These are phyloP conservation scores for Silene noctiflora DNA, from an alignment of 179 eudicot species.

Conservation along the genomic window DNA sequence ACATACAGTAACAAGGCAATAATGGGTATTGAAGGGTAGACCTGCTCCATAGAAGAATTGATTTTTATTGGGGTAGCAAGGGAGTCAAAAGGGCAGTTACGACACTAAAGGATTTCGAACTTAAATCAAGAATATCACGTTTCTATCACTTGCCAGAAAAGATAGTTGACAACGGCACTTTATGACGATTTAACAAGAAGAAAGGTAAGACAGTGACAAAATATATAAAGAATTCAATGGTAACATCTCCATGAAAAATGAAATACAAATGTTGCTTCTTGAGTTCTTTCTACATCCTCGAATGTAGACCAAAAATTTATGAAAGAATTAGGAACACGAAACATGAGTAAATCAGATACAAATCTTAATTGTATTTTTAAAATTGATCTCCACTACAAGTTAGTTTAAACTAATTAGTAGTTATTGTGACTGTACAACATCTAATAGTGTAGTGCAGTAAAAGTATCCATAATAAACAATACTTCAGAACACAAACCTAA, in stretches of 20 bases:
- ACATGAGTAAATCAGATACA: slow-evolving; percentile 2
- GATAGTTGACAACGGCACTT: too few species aligned
- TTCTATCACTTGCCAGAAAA: too few species aligned
- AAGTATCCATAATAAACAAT: not conserved
- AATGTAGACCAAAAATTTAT: not conserved
- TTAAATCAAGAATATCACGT: too few species aligned
- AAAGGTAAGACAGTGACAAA: not conserved
- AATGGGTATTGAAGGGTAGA: not conserved
- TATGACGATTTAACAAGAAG: not conserved
- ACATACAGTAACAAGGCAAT: not conserved
- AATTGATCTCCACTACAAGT: not conserved
- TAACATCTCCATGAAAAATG: not conserved
- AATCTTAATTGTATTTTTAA: slow-evolving; percentile 2
- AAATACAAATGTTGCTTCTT: not conserved
- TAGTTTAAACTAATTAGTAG: not conserved
- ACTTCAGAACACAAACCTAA: not conserved
- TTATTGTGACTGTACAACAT: not conserved
- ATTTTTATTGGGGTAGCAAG: too few species aligned
- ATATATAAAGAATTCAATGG: not conserved
- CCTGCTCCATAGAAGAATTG: slow-evolving; percentile 29
- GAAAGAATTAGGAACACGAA: not conserved
- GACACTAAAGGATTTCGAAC: too few species aligned
- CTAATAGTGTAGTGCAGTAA: not conserved
- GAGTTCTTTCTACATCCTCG: not conserved
- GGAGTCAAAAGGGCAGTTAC: too few species aligned